phyloP scores from a whole-genome alignment of 352 stramenopile genomes.

The Phytophthora pistaciae region DNA sequence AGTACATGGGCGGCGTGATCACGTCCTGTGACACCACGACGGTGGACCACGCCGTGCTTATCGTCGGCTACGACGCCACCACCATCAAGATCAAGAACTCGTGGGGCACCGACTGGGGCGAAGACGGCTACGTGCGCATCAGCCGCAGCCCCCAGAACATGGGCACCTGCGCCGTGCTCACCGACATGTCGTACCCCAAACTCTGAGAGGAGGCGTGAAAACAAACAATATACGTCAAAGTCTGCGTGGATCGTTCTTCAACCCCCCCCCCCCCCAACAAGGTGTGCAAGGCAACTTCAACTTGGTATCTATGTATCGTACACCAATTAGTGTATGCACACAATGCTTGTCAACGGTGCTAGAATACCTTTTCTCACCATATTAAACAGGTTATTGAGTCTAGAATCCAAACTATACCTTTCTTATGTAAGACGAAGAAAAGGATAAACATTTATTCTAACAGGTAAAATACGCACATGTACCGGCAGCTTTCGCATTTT shows the following conservation, averaged over 20 bases:
- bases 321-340: neutral
- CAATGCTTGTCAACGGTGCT: neutral
- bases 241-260: neutral
- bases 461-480: no score
- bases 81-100: slow-evolving; percentile 98
- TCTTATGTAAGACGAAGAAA: no score
- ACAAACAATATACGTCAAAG: slow-evolving; percentile 21
- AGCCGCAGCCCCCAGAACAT: slow-evolving; percentile 71
- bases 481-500: no score
- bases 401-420: neutral
- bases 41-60: slow-evolving; percentile 97
- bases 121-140: slow-evolving; percentile 95
- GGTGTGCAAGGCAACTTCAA: neutral
- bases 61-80: slow-evolving; percentile 93
- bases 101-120: slow-evolving; percentile 96
- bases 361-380: neutral
- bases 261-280: no score
- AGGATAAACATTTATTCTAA: no score
- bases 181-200: slow-evolving; percentile 61
- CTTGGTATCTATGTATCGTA: neutral
- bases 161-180: slow-evolving; percentile 64
- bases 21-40: slow-evolving; percentile 69
- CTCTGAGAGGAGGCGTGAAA: slow-evolving; percentile 27
- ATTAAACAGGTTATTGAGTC: neutral
- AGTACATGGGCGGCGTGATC: slow-evolving; percentile 96